Conservation (phyloP, 1,139 yeast genomes). For the Candida glucosophila region DNA sequence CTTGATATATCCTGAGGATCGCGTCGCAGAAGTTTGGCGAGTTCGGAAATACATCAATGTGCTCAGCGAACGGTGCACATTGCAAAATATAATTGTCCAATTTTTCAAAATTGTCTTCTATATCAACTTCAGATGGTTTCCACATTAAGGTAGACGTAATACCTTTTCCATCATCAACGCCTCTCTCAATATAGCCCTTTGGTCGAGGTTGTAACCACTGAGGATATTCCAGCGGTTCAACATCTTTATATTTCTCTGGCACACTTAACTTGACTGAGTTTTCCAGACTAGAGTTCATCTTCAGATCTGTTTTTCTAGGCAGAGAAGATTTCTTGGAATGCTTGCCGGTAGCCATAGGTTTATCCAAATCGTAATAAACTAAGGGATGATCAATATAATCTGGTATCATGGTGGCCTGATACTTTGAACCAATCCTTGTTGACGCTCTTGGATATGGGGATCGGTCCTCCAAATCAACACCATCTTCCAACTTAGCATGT, state of each 20-base stretch:
- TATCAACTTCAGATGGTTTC: constrained; percentile 38
- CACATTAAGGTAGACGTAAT: constrained; percentile 60
- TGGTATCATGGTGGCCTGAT: constrained; percentile 60
- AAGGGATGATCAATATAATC: constrained; percentile 65
- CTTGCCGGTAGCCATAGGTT: constrained; percentile 9
- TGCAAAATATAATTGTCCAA: constrained; percentile 48
- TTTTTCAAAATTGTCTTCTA: constrained; percentile 19
- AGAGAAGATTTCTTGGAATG: constrained; percentile 9
- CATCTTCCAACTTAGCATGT: constrained; percentile 71
- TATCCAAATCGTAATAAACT: constrained; percentile 50
- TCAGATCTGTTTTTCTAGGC: constrained; percentile 8
- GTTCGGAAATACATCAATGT: constrained; percentile 37
- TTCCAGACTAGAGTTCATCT: constrained; percentile 9
- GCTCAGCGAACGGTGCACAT: constrained; percentile 51
- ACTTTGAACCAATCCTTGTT: constrained; percentile 66
- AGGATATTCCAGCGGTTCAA: constrained; percentile 44
- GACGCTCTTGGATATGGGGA: constrained; percentile 76
- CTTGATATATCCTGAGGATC: constrained; percentile 47
- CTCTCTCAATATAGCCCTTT: constrained; percentile 78
- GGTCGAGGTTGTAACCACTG: constrained; percentile 78
- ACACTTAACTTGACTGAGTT: constrained; percentile 27
- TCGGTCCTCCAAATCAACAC: constrained; percentile 68
- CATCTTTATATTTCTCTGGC: constrained; percentile 39
- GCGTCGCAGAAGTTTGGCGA: constrained; percentile 78
- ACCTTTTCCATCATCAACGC: constrained; percentile 52